Conservation (phyloP, 2,329 filamentous ascomycete species). For the Volutella citrinella region DNA sequence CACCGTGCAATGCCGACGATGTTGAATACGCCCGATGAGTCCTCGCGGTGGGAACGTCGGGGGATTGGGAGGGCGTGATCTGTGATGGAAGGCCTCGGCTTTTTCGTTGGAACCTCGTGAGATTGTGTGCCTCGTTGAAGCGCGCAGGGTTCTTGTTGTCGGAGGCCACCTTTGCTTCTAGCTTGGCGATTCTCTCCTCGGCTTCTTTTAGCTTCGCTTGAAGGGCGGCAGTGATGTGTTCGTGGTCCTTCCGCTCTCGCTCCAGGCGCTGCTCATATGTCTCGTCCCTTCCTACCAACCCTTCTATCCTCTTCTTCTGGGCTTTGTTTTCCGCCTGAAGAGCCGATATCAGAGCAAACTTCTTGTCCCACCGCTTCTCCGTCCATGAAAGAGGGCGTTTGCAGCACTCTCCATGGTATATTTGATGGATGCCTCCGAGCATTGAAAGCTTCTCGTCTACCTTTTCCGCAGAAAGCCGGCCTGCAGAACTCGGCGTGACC, state of each 20-base stretch:
- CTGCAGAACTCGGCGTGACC: slow-evolving; percentile 29
- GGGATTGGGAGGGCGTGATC: too few relatives aligned
- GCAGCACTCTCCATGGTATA: slow-evolving; percentile 45
- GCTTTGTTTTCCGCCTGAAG: slow-evolving; percentile 32
- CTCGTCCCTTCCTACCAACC: slow-evolving; percentile 37
- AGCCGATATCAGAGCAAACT: slow-evolving; percentile 23
- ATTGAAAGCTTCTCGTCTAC: slow-evolving; percentile 40
- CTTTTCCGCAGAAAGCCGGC: slow-evolving; percentile 32
- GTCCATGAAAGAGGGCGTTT: slow-evolving; percentile 36
- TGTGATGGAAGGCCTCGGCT: too few relatives aligned
- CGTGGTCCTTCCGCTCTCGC: slow-evolving; percentile 33
- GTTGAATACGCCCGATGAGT: too few relatives aligned
- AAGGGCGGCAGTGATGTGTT: slow-evolving; percentile 30
- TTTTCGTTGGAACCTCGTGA: too few relatives aligned
- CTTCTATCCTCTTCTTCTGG: slow-evolving; percentile 31
- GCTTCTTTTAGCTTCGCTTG: slow-evolving; percentile 35
- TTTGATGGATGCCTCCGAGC: slow-evolving; percentile 45
- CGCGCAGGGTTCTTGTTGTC: too few relatives aligned
- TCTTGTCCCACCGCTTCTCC: slow-evolving; percentile 36
- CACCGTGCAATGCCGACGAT: too few relatives aligned
- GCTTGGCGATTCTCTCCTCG: slow-evolving; percentile 26
- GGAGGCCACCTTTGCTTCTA: slow-evolving; percentile 31
- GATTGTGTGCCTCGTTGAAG: too few relatives aligned
- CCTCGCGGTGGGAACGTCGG: too few relatives aligned
- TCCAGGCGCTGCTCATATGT: slow-evolving; percentile 38